These are phyloP conservation scores for Teunomyces cretensis DNA, from an alignment of 805 yeast genomes.

Conservation along the genomic window DNA sequence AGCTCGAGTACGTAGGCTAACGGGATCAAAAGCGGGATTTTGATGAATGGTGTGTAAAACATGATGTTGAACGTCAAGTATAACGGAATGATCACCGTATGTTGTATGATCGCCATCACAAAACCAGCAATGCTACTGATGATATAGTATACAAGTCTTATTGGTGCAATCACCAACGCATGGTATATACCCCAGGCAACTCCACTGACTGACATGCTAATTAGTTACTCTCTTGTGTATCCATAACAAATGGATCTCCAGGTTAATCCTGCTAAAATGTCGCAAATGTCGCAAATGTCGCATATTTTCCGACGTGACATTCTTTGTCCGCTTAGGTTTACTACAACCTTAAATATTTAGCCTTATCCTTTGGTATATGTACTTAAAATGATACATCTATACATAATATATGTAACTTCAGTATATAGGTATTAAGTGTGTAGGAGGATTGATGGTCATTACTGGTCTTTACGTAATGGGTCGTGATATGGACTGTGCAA, in stretches of 20 bases:
- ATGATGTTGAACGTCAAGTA: slow-evolving; percentile 8
- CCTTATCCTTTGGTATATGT: not conserved
- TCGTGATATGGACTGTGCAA: not conserved
- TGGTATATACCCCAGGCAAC: not conserved
- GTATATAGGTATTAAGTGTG: not conserved
- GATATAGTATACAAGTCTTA: not conserved
- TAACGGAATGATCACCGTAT: slow-evolving; percentile 9
- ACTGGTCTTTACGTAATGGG: not conserved
- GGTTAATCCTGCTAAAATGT: too few species aligned
- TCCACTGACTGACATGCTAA: not conserved
- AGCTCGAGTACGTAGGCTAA: slow-evolving; percentile 11
- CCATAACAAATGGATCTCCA: not conserved
- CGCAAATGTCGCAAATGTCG: not conserved
- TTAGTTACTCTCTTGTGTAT: too few species aligned
- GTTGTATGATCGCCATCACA: not conserved
- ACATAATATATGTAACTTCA: not conserved
- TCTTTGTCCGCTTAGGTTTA: too few species aligned
- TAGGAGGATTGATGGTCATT: not conserved
- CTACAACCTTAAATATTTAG: not conserved
- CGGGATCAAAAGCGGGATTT: slow-evolving; percentile 11
- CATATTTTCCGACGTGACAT: not conserved
- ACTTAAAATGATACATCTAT: not conserved
- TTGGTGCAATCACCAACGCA: not conserved
- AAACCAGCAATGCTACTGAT: not conserved
- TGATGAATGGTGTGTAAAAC: slow-evolving; percentile 12